Conservation (phyloP, 768 basidiomycete genomes). For the Hygrophoropsis aurantiaca region DNA sequence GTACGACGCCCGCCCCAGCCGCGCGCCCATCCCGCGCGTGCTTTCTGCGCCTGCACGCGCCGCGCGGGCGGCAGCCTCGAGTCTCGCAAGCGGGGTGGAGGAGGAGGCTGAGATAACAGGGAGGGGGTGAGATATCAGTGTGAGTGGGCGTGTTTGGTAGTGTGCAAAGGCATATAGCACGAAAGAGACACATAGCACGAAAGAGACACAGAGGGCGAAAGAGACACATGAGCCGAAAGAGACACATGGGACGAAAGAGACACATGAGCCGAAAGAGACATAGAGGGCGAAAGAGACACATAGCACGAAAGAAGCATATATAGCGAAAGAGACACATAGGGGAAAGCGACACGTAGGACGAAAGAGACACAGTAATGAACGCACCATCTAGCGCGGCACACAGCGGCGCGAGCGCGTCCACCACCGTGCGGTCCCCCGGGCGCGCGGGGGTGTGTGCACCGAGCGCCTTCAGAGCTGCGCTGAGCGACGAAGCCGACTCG, state of each 20-base stretch:
- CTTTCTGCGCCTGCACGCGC: slow-evolving; percentile 43
- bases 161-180: not conserved
- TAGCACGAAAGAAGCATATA: too few species aligned
- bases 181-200: too few species aligned
- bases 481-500: slow-evolving; percentile 11
- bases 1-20: slow-evolving; percentile 51
- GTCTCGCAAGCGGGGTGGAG: slow-evolving; percentile 38
- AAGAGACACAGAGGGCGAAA: too few species aligned
- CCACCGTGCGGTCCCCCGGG: slow-evolving; percentile 50
- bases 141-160: slow-evolving; percentile 13
- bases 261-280: too few species aligned
- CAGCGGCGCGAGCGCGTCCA: slow-evolving; percentile 53
- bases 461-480: slow-evolving; percentile 26
- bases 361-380: slow-evolving; percentile 33
- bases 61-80: too few species aligned
- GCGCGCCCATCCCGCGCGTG: slow-evolving; percentile 44
- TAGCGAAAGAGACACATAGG: too few species aligned
- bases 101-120: too few species aligned
- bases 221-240: too few species aligned
- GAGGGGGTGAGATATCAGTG: too few species aligned
- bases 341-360: too few species aligned
- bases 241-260: too few species aligned
- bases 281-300: too few species aligned
- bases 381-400: slow-evolving; percentile 31
- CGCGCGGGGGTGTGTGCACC: slow-evolving; percentile 45